Evolutionary conservation across 2,329 filamentous ascomycete species (phyloP), one percentile per base, ranked within the genome.

Genomic region (Incumbomyces delicatus): DNA sequence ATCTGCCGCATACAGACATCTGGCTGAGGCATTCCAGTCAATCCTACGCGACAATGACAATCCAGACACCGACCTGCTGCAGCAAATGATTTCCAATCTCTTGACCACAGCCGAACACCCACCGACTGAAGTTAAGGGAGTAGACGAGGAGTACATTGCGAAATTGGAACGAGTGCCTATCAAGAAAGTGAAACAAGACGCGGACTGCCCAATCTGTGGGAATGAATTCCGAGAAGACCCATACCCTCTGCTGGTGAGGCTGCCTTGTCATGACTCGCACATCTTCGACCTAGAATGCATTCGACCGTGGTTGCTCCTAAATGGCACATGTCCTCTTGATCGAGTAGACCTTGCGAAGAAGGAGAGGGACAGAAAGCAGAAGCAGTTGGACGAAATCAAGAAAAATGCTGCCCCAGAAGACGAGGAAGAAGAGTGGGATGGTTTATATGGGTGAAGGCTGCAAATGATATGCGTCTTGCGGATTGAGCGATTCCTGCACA

Each of bases 271-370:
- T 59, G 67, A 73, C 13, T 73, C 73, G 32, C 79, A 83, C 59
- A 57, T 77, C 16, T 82, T 81, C 61, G 79, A 83, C 62, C 61
- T 82, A 20, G 78, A 82, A 56, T 83, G 79, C 61, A 77, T 83
- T 50, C 64, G 72, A 48, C 78, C 79, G 0, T 83, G 79, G 79
- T 62, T 83, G 52, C 73, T 80, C 53, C 65, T 82, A 46, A 76
- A 80, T 52, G 75, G 76, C 7, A 81, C 78, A 16, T 83, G 78
- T 63, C 78, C 78, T 14, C 66, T 82, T 40, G 78, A 81, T 58
- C 69, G 79, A 42, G 70, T 73, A 58, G 73, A 76, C 59, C 66
- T 82, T 49, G 65, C 75, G 14, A 78, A 79, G 64, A 70, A 75
- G 63, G 63, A 70, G 52, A 66, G 63, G 61, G 74, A 66, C 59